Evolutionary conservation across 2,329 filamentous ascomycete species (phyloP).

Genomic region (Diaporthe humulicola): DNA sequence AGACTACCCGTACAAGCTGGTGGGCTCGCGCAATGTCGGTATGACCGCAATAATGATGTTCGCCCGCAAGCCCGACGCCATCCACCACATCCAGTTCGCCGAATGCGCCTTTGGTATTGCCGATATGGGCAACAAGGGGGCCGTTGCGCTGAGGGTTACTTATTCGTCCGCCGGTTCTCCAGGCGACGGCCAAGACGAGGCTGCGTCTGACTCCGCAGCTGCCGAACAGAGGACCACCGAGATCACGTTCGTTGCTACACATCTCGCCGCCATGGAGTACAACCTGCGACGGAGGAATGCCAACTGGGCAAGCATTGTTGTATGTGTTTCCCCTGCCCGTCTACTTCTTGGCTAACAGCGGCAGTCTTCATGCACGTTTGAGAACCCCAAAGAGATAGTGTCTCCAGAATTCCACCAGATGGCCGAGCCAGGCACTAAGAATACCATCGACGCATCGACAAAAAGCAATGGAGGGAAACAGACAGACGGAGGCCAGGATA

Average conservation of each 20-base stretch:
- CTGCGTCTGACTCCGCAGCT: background rate
- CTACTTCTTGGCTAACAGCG: background rate
- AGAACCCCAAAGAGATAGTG: slow-evolving; percentile 35
- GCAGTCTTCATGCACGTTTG: slow-evolving; percentile 39
- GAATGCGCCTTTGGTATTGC: slow-evolving; percentile 87
- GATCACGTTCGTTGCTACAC: slow-evolving; percentile 88
- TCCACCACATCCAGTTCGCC: slow-evolving; percentile 79
- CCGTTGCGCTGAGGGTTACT: slow-evolving; percentile 81
- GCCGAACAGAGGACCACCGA: slow-evolving; percentile 62
- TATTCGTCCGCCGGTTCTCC: slow-evolving; percentile 59
- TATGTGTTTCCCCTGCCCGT: slow-evolving; percentile 45
- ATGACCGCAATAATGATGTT: slow-evolving; percentile 94
- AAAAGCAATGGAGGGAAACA: slow-evolving; percentile 24
- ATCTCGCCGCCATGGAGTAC: slow-evolving; percentile 90
- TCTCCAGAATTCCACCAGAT: slow-evolving; percentile 28
- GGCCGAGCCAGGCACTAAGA: slow-evolving; percentile 34
- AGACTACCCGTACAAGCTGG: slow-evolving; percentile 73
- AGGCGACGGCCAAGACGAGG: slow-evolving; percentile 49
- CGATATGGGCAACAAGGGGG: slow-evolving; percentile 96
- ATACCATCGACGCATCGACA: slow-evolving; percentile 35
- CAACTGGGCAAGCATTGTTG: slow-evolving; percentile 89
- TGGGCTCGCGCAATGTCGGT: slow-evolving; percentile 82
- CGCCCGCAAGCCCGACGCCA: slow-evolving; percentile 71
- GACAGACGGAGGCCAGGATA: slow-evolving; percentile 38
- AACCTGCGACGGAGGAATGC: slow-evolving; percentile 81